These are phyloP conservation scores for Medicago lupulina DNA, from an alignment of 306 rosid genomes.

Conservation along the genomic window DNA sequence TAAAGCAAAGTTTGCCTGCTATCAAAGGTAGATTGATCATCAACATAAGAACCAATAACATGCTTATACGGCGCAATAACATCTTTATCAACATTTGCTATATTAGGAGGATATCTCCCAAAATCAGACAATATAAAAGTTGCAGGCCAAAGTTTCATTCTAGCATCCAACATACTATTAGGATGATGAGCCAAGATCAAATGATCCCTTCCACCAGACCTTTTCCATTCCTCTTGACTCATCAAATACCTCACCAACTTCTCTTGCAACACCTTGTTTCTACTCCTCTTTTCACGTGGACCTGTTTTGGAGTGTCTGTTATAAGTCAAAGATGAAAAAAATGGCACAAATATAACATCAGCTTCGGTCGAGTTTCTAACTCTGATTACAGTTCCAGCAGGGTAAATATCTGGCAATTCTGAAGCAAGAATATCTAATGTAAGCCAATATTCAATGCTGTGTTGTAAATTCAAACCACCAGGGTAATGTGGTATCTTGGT, in stretches of 20 bases:
- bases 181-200: conserved; percentile 89
- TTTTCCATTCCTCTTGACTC: conserved; percentile 71
- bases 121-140: conserved; percentile 78
- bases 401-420: conserved; percentile 42
- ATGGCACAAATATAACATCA: conserved; percentile 75
- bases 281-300: conserved; percentile 54
- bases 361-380: conserved; percentile 73
- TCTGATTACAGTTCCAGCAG: conserved; percentile 49
- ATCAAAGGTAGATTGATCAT: conserved; percentile 63
- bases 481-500: conserved; percentile 61
- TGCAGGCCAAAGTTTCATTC: conserved; percentile 73
- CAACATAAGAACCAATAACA: conserved; percentile 52
- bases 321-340: conserved; percentile 77
- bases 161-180: conserved; percentile 77
- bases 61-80: conserved; percentile 87
- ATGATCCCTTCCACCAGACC: conserved; percentile 77
- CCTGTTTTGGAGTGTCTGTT: conserved; percentile 57
- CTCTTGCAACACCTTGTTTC: conserved; percentile 64
- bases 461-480: conserved; percentile 80
- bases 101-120: conserved; percentile 79
- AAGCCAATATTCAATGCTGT: conserved; percentile 89
- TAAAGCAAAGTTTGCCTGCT: conserved; percentile 69
- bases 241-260: conserved; percentile 60
- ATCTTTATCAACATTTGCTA: conserved; percentile 85
- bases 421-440: conserved; percentile 81